These are phyloP conservation scores for Paracoccidioides brasiliensis DNA, from an alignment of 2,329 filamentous ascomycete genomes.

Conservation along the genomic window DNA sequence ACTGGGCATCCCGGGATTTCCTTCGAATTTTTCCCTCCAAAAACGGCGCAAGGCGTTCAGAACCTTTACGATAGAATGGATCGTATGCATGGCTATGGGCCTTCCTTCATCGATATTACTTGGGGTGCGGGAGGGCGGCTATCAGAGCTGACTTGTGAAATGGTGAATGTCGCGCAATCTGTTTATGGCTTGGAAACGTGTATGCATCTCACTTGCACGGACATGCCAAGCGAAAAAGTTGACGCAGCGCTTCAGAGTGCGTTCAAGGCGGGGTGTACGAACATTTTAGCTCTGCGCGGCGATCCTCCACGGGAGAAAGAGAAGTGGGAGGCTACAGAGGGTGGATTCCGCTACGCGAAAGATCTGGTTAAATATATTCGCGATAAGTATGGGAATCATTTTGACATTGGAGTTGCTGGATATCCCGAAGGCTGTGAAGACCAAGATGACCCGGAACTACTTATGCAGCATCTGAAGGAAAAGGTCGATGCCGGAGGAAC, in stretches of 20 bases:
- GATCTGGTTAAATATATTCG: slow-evolving; percentile 81
- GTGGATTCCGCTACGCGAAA: slow-evolving; percentile 79
- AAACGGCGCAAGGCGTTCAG: slow-evolving; percentile 80
- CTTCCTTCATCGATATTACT: slow-evolving; percentile 94
- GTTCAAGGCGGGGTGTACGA: slow-evolving; percentile 91
- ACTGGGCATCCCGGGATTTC: slow-evolving; percentile 81
- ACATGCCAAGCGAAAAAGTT: slow-evolving; percentile 89
- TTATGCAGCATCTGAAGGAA: slow-evolving; percentile 89
- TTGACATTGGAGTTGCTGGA: slow-evolving; percentile 93
- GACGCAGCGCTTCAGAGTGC: slow-evolving; percentile 77
- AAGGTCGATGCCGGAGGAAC: slow-evolving; percentile 89
- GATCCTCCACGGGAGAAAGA: slow-evolving; percentile 90
- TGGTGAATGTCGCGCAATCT: slow-evolving; percentile 90
- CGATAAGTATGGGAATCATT: slow-evolving; percentile 69
- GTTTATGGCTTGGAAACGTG: slow-evolving; percentile 95
- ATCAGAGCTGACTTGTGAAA: slow-evolving; percentile 87
- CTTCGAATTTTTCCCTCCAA: slow-evolving; percentile 98
- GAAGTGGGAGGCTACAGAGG: slow-evolving; percentile 79
- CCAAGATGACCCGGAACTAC: slow-evolving; percentile 68
- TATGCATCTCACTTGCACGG: slow-evolving; percentile 97
- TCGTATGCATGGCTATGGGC: slow-evolving; percentile 89
- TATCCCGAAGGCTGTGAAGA: slow-evolving; percentile 95
- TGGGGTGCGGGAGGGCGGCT: slow-evolving; percentile 92
- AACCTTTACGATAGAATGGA: slow-evolving; percentile 99
- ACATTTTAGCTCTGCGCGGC: slow-evolving; percentile 85